Base-by-base conservation (phyloP, 331 rosid genomes). In the Telfairia occidentalis region DNA sequence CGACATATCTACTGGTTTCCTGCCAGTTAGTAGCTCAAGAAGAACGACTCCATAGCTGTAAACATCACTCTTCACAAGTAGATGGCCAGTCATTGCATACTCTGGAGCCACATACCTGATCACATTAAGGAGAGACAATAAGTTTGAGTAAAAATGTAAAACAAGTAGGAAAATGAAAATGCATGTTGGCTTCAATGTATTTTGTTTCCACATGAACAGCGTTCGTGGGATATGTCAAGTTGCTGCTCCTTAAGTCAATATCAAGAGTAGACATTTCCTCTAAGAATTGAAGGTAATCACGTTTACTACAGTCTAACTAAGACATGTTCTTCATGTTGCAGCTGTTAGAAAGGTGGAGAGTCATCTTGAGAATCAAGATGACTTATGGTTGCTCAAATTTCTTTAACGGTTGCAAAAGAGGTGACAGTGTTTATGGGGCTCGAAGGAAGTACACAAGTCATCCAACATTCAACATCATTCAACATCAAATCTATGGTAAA, bases 11-110 rank as follows among this genome's bases (percentile, higher is more conserved):
- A 94, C 88, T 7, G 98, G 98, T 73, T 91, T 94, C 79, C 97
- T 87, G 66, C 98, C 97, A 0, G 89, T 84, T 77, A 94, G 80
- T 84, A 94, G 92, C 84, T 94, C 98, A 11, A 94, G 96, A 48
- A 94, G 97, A 81, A 94, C 98, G 66, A 94, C 98, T 13, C 98
- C 98, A 15, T 94, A 94, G 83, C 98, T 94, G 64, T 94, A 94
- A 63, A 94, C 98, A 78, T 94, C 98, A 71, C 98, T 94, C 86
- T 91, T 91, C 29, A 94, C 96, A 34, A 91, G 97, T 77, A 94
- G 92, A 86, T 94, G 98, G 0, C 98, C 98, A 0, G 96, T 94
- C 98, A 94, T 94, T 18, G 98, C 98, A 80, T 94, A 94, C 79
- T 94, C 98, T 0, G 98, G 98, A n/a, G 98, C 98, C 78, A 94